These are phyloP conservation scores for Lobosporangium transversale DNA, from an alignment of 192 early-diverging fungal species.

Conservation along the genomic window DNA sequence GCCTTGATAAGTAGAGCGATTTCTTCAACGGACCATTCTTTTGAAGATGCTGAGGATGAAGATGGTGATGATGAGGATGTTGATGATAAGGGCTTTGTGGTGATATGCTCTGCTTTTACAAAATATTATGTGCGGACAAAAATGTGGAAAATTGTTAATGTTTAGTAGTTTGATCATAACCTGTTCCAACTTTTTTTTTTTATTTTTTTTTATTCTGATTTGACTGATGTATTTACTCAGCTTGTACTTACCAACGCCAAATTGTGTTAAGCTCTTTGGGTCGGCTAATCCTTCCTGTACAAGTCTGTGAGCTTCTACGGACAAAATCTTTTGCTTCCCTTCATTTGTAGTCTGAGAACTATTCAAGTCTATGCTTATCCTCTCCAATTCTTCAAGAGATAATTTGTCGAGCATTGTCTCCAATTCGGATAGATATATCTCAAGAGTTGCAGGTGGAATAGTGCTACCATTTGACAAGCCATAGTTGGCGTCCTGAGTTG, in stretches of 20 bases:
- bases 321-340: slow-evolving; percentile 45
- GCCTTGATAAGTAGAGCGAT: slow-evolving; percentile 80
- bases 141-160: no score
- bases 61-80: neutral
- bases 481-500: slow-evolving; percentile 52
- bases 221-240: no score
- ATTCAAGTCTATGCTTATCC: slow-evolving; percentile 48
- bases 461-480: slow-evolving; percentile 37
- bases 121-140: no score
- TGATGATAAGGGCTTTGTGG: slow-evolving; percentile 5
- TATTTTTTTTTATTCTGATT: no score
- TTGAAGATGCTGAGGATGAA: slow-evolving; percentile 11
- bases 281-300: slow-evolving; percentile 35
- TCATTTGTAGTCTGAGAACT: slow-evolving; percentile 14
- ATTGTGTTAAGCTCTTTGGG: slow-evolving; percentile 47
- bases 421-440: slow-evolving; percentile 60
- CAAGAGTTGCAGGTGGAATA: slow-evolving; percentile 34
- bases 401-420: slow-evolving; percentile 66
- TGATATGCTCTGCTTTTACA: neutral
- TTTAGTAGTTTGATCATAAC: neutral
- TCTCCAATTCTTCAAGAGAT: slow-evolving; percentile 50
- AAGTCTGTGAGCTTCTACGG: slow-evolving; percentile 35
- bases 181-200: neutral
- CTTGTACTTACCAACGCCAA: slow-evolving; percentile 43
- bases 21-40: slow-evolving; percentile 78